These are phyloP conservation scores for Margaritispora aquatica DNA, from an alignment of 495 filamentous ascomycete genomes.

Conservation along the genomic window DNA sequence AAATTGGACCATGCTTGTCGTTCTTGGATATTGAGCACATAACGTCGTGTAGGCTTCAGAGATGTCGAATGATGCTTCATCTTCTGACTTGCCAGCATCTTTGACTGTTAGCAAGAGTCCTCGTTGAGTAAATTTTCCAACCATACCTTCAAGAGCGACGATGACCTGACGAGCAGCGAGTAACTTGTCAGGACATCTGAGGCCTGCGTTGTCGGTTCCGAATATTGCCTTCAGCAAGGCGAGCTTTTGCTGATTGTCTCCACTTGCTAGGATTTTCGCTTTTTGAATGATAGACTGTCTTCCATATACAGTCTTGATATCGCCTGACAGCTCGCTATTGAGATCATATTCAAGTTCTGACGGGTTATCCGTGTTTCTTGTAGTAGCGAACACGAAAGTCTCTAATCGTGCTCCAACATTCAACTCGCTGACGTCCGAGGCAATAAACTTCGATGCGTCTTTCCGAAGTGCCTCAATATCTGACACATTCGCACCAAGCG, in stretches of 20 bases:
- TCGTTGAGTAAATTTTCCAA: not conserved
- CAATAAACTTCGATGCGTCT: conserved; percentile 1
- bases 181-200: conserved; percentile 13
- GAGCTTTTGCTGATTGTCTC: conserved; percentile 9
- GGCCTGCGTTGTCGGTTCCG: not conserved
- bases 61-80: conserved; percentile 10
- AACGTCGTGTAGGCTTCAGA: conserved; percentile 15
- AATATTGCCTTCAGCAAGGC: conserved; percentile 15
- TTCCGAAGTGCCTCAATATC: conserved; percentile 2
- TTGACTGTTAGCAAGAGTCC: not conserved
- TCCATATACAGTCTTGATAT: conserved; percentile 13
- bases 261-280: not conserved
- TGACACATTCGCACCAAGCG: not conserved
- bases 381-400: conserved; percentile 11
- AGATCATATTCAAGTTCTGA: not conserved
- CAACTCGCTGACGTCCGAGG: not conserved
- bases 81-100: not conserved
- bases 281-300: conserved; percentile 11
- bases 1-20: conserved; percentile 40
- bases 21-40: conserved; percentile 11
- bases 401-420: conserved; percentile 9
- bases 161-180: conserved; percentile 17
- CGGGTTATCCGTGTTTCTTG: not conserved
- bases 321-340: not conserved
- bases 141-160: conserved; percentile 14